These are phyloP conservation scores for Coniferiporia sulphurascens DNA, from an alignment of 1,284 basidiomycete genomes.

Conservation along the genomic window DNA sequence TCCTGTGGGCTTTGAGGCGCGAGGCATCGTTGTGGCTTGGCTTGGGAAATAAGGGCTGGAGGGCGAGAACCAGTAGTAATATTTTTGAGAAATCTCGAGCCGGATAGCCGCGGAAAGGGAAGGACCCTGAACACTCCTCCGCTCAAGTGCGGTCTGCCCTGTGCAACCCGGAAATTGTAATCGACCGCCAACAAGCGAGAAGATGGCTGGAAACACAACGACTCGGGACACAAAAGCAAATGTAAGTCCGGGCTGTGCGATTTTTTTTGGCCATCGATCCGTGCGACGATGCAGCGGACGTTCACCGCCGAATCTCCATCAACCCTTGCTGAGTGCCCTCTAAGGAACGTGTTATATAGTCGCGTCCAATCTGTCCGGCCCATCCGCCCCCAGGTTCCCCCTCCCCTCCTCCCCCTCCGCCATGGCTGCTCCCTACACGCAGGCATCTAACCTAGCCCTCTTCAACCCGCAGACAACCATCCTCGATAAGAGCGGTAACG, in stretches of 20 bases:
- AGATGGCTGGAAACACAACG: too few species aligned
- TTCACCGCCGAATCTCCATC: not conserved
- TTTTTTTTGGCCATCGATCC: too few species aligned
- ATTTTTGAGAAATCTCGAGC: not conserved
- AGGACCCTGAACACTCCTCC: not conserved
- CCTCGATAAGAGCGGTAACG: constrained; percentile 69
- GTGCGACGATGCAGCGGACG: too few species aligned
- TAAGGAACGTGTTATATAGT: too few species aligned
- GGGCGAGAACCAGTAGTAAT: not conserved
- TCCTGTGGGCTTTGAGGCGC: constrained; percentile 43
- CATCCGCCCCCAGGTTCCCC: too few species aligned
- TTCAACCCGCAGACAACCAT: constrained; percentile 44
- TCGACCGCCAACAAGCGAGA: too few species aligned
- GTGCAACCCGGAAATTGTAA: too few species aligned
- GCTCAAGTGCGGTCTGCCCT: not conserved
- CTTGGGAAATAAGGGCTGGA: not conserved
- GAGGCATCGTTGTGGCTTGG: constrained; percentile 48
- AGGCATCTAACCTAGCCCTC: constrained; percentile 13
- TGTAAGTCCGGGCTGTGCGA: too few species aligned
- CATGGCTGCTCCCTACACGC: constrained; percentile 10
- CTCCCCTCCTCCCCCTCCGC: not conserved
- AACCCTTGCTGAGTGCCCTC: not conserved
- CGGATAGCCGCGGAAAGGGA: not conserved
- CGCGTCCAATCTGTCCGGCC: too few species aligned
- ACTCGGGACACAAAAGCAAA: too few species aligned